A percentile compares a stretch with the other conserved stretches of the same genome.
These are phyloP conservation scores for Candida fluviatilis DNA, from an alignment of 805 yeast genomes.

Conservation along the genomic window DNA sequence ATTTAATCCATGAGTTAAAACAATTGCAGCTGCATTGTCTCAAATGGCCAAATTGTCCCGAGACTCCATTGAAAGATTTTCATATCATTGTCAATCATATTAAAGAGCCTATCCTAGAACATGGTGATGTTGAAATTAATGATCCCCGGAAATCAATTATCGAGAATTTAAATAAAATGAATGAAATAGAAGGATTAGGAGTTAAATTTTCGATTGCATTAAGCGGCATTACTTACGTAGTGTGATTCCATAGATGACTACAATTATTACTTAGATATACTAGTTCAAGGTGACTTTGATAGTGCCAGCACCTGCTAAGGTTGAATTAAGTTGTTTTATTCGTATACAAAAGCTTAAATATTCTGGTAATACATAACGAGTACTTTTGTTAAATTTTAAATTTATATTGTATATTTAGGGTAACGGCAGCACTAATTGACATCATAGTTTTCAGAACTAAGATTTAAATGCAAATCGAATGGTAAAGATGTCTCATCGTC, in stretches of 20 bases:
- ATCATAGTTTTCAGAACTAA: conserved; percentile 56
- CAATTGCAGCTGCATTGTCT: conserved; percentile 16
- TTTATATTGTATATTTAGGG: background rate
- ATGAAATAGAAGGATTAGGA: conserved; percentile 32
- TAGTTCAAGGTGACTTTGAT: too few relatives aligned
- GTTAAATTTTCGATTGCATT: conserved; percentile 49
- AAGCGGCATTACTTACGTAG: conserved; percentile 45
- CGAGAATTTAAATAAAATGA: conserved; percentile 42
- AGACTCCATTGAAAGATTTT: conserved; percentile 38
- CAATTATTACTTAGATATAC: too few relatives aligned
- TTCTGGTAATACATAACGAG: background rate
- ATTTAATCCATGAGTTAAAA: conserved; percentile 54
- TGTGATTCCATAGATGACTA: background rate
- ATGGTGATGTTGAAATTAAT: conserved; percentile 13
- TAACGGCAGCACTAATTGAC: conserved; percentile 19
- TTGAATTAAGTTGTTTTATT: background rate
- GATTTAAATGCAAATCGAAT: conserved; percentile 59
- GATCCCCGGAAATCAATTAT: conserved; percentile 63
- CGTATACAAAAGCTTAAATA: background rate
- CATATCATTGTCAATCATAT: conserved; percentile 46
- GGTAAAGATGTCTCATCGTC: conserved; percentile 58
- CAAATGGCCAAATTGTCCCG: conserved; percentile 8
- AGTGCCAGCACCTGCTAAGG: too few relatives aligned
- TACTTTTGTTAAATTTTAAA: background rate
- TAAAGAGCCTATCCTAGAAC: conserved; percentile 52